Conservation (phyloP, 495 filamentous ascomycete genomes). For the Hyaloscypha variabilis region DNA sequence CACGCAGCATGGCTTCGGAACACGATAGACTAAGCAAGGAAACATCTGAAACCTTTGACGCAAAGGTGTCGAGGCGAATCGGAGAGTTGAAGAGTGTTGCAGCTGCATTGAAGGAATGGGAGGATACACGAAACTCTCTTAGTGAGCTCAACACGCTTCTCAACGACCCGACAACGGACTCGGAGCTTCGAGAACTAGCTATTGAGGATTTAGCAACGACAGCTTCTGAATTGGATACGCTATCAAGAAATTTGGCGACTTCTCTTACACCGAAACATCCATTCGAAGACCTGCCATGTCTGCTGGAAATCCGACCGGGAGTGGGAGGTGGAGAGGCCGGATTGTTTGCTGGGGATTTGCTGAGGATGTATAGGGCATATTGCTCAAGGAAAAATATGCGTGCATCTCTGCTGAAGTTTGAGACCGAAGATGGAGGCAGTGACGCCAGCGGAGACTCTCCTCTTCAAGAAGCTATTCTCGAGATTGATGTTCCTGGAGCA, state of each 20-base stretch:
- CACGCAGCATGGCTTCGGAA: conserved; percentile 64
- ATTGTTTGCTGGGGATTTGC: conserved; percentile 82
- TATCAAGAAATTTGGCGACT: conserved; percentile 67
- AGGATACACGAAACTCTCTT: conserved; percentile 58
- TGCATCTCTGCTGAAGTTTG: conserved; percentile 51
- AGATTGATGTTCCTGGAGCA: conserved; percentile 74
- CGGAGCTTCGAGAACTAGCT: conserved; percentile 65
- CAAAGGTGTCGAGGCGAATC: conserved; percentile 70
- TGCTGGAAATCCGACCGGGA: conserved; percentile 90
- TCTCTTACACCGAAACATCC: conserved; percentile 86
- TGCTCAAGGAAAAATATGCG: conserved; percentile 61
- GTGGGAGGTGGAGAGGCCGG: conserved; percentile 92
- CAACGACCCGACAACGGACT: conserved; percentile 46
- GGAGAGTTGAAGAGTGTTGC: conserved; percentile 76
- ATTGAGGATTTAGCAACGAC: conserved; percentile 73
- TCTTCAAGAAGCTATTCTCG: conserved; percentile 83
- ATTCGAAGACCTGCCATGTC: conserved; percentile 88
- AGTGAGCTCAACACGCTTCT: conserved; percentile 54
- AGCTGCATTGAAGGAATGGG: conserved; percentile 69
- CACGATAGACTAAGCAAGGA: conserved; percentile 59
- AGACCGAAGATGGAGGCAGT: conserved; percentile 52
- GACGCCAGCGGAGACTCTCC: conserved; percentile 61
- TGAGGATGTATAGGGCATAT: conserved; percentile 87
- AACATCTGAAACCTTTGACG: conserved; percentile 67
- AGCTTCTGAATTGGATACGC: conserved; percentile 54